phyloP scores from a whole-genome alignment of 257 asterid genomes.

The Nicotiana tomentosiformis region DNA sequence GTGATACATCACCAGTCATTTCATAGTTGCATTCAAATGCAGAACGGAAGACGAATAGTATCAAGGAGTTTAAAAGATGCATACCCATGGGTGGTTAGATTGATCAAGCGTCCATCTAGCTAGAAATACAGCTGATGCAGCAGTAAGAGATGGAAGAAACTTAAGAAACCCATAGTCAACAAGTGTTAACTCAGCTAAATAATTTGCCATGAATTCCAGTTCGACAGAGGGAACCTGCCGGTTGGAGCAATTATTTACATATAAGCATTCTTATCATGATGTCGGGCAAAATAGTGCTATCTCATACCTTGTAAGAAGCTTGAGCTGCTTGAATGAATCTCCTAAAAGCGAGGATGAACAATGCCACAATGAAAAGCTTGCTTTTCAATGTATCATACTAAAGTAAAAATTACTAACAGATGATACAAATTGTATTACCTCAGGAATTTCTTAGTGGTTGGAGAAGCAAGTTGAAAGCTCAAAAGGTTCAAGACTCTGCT shows the following conservation, averaged over 20 bases:
- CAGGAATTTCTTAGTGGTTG: constrained; percentile 69
- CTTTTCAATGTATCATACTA: background rate
- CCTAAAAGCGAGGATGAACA: constrained; percentile 27
- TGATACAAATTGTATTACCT: constrained; percentile 29
- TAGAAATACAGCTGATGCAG: constrained; percentile 71
- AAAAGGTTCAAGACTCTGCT: constrained; percentile 46
- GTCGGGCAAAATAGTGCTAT: background rate
- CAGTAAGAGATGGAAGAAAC: constrained; percentile 71
- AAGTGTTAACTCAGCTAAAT: constrained; percentile 71
- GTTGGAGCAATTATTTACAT: background rate
- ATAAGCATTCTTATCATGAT: background rate
- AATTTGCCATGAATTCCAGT: constrained; percentile 78
- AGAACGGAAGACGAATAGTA: background rate
- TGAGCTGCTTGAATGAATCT: constrained; percentile 85
- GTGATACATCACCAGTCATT: constrained; percentile 13
- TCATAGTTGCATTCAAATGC: background rate
- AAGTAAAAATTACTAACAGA: background rate
- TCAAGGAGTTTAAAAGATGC: constrained; percentile 19
- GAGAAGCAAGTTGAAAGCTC: constrained; percentile 56
- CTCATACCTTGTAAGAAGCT: constrained; percentile 43
- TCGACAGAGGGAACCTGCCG: constrained; percentile 59
- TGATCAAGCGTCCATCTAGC: constrained; percentile 80
- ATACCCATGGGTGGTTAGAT: constrained; percentile 77
- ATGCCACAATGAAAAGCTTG: background rate
- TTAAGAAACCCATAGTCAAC: constrained; percentile 58